Evolutionary conservation across 805 yeast genomes (phyloP), one percentile per base, ranked within the genome.

Genomic region (Nakazawaea laoshanensis): DNA sequence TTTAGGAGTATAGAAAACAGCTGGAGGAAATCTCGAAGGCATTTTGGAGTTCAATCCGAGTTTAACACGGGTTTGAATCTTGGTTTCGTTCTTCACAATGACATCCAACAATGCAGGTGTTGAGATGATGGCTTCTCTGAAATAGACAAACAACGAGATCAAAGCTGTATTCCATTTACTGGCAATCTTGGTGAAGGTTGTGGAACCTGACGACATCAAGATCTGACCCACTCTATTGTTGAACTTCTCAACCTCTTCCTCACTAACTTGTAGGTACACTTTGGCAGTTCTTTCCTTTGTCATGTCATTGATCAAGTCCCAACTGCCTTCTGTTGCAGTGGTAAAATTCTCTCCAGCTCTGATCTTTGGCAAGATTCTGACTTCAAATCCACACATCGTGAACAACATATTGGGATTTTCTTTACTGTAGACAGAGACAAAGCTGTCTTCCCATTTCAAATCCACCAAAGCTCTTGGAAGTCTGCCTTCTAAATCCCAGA

Each of bases 11-110:
- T 92, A 92, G 48, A 92, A 92, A 0, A 92, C 98, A 3, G 96
- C 96, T 0, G 98, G 99, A 3, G 99, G 99, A 59, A 92, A 92
- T 36, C 99, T 67, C 0, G 96, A 78, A 1, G 99, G 99, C 99
- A 92, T 92, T 56, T 92, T 92, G 10, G 97, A 89, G 48, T 92
- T 92, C 40, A 92, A 65, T 0, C 98, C 98, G 61, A 89, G 71
- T 51, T 92, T 92, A 13, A 92, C 95, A 43, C 95, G 68, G 35
- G 88, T 92, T 57, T 92, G 99, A 28, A 92, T 80, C 48, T 83
- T 79, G 0, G 96, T 88, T 49, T 92, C 99, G 43, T 94, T 74
- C 48, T 82, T 85, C 8, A 92, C 99, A 29, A 92, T 61, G 3
- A 76, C 63, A 50, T 88, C 96, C 8, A 92, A 61, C 21, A 92